Evolutionary conservation across 768 basidiomycete species (phyloP).

Genomic region (Suillus hirtellus): DNA sequence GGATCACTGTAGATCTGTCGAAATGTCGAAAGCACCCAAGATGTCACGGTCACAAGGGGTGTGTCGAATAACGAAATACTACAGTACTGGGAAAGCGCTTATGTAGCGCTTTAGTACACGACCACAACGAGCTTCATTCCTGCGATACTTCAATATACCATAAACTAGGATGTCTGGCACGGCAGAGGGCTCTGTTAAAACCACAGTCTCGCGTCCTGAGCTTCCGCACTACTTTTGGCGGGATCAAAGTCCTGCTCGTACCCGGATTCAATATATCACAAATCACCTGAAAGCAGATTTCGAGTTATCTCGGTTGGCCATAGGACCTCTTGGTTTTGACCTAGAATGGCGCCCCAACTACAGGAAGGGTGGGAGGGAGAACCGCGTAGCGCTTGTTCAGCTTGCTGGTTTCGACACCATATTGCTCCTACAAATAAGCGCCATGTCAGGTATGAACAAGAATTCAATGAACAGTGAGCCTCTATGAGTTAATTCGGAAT

Average conservation of each 20-base stretch:
- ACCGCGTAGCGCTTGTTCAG: constrained; percentile 75
- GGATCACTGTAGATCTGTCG: no score
- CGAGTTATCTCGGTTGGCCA: constrained; percentile 21
- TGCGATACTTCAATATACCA: not conserved
- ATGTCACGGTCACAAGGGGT: no score
- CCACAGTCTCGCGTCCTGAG: not conserved
- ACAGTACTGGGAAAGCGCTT: no score
- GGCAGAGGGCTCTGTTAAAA: not conserved
- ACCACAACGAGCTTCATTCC: not conserved
- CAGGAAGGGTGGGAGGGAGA: constrained; percentile 52
- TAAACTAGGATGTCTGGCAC: not conserved
- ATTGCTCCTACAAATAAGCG: constrained; percentile 63
- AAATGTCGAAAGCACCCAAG: no score
- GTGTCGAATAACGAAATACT: no score
- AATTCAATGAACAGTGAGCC: not conserved
- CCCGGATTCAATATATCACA: constrained; percentile 33
- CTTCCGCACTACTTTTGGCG: constrained; percentile 28
- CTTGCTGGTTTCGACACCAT: constrained; percentile 58
- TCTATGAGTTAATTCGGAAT: not conserved
- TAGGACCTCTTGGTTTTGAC: constrained; percentile 60
- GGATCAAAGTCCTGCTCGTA: constrained; percentile 3
- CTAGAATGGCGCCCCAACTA: constrained; percentile 77
- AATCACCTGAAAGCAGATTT: constrained; percentile 33
- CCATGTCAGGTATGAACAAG: constrained; percentile 48
- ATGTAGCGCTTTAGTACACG: not conserved